These are phyloP conservation scores for Psilocybe cubensis DNA, from an alignment of 768 basidiomycete species.

Conservation along the genomic window DNA sequence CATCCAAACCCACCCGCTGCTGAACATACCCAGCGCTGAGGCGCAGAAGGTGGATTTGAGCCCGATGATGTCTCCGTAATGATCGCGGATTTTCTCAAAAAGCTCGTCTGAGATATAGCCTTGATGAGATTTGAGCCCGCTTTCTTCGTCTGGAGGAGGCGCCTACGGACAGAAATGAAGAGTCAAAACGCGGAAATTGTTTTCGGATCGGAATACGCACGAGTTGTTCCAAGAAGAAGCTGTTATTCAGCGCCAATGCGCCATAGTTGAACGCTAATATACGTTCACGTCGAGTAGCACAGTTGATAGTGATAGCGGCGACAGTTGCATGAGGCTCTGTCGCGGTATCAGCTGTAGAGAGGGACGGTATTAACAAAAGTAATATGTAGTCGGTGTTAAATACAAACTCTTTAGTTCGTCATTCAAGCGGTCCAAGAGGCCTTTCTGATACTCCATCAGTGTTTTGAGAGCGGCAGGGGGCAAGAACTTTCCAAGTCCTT, in stretches of 20 bases:
- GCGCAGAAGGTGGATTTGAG: slow-evolving; percentile 80
- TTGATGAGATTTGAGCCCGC: slow-evolving; percentile 38
- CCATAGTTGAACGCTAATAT: slow-evolving; percentile 89
- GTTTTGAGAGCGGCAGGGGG: slow-evolving; percentile 71
- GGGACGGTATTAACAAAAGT: slow-evolving; percentile 4
- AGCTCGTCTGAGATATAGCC: slow-evolving; percentile 38
- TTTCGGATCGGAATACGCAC: slow-evolving; percentile 50
- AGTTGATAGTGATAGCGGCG: slow-evolving; percentile 72
- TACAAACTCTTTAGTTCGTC: slow-evolving; percentile 71
- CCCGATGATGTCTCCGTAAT: slow-evolving; percentile 67
- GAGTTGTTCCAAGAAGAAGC: slow-evolving; percentile 88
- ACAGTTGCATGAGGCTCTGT: slow-evolving; percentile 59
- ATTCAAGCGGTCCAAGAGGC: slow-evolving; percentile 77
- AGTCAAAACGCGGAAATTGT: background rate
- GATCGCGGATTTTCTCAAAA: slow-evolving; percentile 35
- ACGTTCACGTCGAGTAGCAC: slow-evolving; percentile 58
- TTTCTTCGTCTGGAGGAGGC: slow-evolving; percentile 34
- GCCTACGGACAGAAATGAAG: slow-evolving; percentile 40
- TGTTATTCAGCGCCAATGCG: slow-evolving; percentile 90
- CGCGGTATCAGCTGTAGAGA: slow-evolving; percentile 36
- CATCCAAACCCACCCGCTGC: slow-evolving; percentile 87
- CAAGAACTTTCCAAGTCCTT: slow-evolving; percentile 80
- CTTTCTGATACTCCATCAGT: slow-evolving; percentile 85
- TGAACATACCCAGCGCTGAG: slow-evolving; percentile 77
- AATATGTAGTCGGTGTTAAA: background rate